A percentile compares a stretch with the other conserved stretches of the same genome.
These are phyloP conservation scores for Warburgia ugandensis DNA, from an alignment of 164 flowering plant genomes.

Conservation along the genomic window DNA sequence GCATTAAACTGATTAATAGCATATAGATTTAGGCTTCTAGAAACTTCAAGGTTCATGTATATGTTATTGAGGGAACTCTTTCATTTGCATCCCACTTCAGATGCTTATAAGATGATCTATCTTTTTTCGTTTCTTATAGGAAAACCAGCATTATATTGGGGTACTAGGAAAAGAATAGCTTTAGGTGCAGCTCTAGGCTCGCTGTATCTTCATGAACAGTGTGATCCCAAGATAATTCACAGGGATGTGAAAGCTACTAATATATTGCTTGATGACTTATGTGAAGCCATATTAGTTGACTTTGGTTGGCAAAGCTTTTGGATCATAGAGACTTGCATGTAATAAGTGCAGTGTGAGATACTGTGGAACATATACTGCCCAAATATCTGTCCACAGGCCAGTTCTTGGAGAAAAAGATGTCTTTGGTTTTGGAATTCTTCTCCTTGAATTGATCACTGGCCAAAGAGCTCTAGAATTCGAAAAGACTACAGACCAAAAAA, in stretches of 20 bases:
- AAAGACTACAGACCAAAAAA: conserved; percentile 74
- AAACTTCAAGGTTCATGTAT: too few relatives aligned
- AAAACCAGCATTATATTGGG: conserved; percentile 72
- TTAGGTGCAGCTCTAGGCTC: conserved; percentile 81
- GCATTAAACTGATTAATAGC: background rate
- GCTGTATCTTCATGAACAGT: conserved; percentile 85
- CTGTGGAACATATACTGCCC: conserved; percentile 88
- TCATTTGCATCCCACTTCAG: too few relatives aligned
- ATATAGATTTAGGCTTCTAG: background rate
- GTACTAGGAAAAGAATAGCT: conserved; percentile 76
- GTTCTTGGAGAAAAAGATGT: conserved; percentile 87
- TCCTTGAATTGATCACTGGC: conserved; percentile 86
- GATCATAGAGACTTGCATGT: conserved; percentile 92
- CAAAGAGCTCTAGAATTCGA: conserved; percentile 78
- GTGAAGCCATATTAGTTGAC: conserved; percentile 91
- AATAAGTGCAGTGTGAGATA: conserved; percentile 89
- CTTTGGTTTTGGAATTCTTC: conserved; percentile 84
- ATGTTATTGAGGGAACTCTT: too few relatives aligned
- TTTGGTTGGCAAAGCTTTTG: conserved; percentile 91
- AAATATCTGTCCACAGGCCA: conserved; percentile 89
- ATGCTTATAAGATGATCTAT: too few relatives aligned
- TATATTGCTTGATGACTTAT: conserved; percentile 75
- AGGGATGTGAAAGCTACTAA: conserved; percentile 94
- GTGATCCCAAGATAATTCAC: conserved; percentile 91
- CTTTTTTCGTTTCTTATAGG: conserved; percentile 23